Base-by-base conservation (phyloP, 2,329 filamentous ascomycete genomes). In the Trichoderma cornu-damae region DNA sequence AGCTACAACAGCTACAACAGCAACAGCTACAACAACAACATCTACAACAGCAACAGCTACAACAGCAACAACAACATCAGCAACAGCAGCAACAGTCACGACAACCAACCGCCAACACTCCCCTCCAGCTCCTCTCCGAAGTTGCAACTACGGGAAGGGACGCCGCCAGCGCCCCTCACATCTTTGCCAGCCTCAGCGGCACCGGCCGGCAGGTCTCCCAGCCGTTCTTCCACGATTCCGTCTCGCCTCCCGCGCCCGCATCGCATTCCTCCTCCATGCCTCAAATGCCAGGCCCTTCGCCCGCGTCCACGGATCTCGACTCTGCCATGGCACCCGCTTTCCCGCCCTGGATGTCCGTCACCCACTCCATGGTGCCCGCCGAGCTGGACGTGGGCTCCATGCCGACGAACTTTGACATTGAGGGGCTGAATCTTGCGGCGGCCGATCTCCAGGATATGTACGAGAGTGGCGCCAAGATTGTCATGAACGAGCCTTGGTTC, bases 121-220 rank as follows among this genome's bases (percentile, higher is more conserved):
- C 80, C 1, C 73, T 83, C 3, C 78, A 83, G 52, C 71, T 83
- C 22, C 74, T 83, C 6, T 83, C 80, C 35, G 81, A 83, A 62
- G 76, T 83, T 32, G 80, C 80, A n/a, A 78, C 80, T 14, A 78
- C 76, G 59, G 70, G 69, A 32, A 75, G 76, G 49, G 73, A 76
- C 42, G 61, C 61, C 32, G 57, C 61, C 42, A 60, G 54, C 8
- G 59, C 58, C 18, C 47, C 61, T n/a, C 38, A 64, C 3, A 60
- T 64, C 18, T 63, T 61, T 59, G 47, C 63, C 58, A 60, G 63
- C 61, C 58, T 65, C 58, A 59, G 60, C 49, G 60, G 54, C 65
- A 35, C 63, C 64, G 26, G 61, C 51, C 63, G 61, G 40, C 61
- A 66, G 53, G 58, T 66, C 38, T 64, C 65, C 6, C 70, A 73